phyloP scores from a whole-genome alignment of 2,329 filamentous ascomycete genomes.

The Ophiostoma angusticollis region DNA sequence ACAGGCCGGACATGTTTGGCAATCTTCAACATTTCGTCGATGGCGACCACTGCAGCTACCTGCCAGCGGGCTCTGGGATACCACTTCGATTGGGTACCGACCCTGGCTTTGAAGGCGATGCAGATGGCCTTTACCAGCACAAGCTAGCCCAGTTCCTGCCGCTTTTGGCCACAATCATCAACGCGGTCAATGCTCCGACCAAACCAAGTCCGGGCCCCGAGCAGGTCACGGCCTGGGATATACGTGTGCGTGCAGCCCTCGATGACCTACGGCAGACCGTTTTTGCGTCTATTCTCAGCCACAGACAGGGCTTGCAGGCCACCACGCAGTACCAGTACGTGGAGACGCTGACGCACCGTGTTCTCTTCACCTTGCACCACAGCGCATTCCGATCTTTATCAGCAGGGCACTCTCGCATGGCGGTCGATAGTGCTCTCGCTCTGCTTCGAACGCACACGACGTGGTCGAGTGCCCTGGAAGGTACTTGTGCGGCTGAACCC shows the following conservation, averaged over 20 bases:
- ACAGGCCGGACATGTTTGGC: too few species aligned
- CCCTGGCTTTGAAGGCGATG: background rate
- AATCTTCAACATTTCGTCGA: too few species aligned
- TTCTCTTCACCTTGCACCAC: conserved; percentile 17
- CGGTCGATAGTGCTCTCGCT: conserved; percentile 13
- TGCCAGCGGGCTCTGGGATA: too few species aligned
- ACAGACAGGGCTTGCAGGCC: too few species aligned
- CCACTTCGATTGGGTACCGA: too few species aligned
- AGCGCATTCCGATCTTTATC: too few species aligned
- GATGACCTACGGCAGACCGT: conserved; percentile 10
- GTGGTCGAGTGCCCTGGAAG: conserved; percentile 8
- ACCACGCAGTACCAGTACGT: conserved; percentile 14
- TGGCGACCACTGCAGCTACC: too few species aligned
- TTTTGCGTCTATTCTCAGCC: too few species aligned
- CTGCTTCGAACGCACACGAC: conserved; percentile 15
- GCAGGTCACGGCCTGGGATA: conserved; percentile 28
- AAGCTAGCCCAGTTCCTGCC: conserved; percentile 15
- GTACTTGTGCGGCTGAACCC: background rate
- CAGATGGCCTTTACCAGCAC: conserved; percentile 15
- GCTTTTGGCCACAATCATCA: conserved; percentile 12
- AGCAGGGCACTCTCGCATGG: too few species aligned
- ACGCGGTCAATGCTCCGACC: conserved; percentile 14
- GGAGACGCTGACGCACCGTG: conserved; percentile 14
- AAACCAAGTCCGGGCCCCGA: conserved; percentile 21
- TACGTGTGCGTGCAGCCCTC: conserved; percentile 14